Percentiles rank a stretch among this genome's conserved stretches.
Conservation (phyloP, 345 rosid genomes). For the Corchorus olitorius region DNA sequence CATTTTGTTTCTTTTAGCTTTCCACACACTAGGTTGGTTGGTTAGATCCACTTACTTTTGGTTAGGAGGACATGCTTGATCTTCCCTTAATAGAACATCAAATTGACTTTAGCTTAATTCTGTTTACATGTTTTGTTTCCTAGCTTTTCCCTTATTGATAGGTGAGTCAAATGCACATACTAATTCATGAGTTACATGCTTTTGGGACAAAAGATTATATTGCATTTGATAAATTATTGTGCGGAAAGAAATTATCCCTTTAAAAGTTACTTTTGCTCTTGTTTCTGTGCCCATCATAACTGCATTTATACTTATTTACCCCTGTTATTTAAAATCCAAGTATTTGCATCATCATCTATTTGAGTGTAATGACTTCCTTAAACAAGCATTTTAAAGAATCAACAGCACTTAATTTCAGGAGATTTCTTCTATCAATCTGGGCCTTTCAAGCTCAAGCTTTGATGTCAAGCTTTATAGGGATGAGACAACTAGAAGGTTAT, state of each 20-base stretch:
- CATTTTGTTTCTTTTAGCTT: background rate
- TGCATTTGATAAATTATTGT: background rate
- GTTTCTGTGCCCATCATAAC: background rate
- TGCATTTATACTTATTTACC: background rate
- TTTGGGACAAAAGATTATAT: background rate
- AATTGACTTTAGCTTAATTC: background rate
- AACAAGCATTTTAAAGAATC: slow-evolving; percentile 4
- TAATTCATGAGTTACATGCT: background rate
- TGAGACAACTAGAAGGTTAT: slow-evolving; percentile 39
- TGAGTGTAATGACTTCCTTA: background rate
- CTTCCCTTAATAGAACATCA: background rate
- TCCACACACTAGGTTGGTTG: background rate
- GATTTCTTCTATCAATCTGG: slow-evolving; percentile 34
- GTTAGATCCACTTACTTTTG: background rate
- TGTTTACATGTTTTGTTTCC: background rate
- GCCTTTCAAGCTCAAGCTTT: slow-evolving; percentile 22
- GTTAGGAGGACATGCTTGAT: background rate
- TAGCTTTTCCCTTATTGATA: background rate
- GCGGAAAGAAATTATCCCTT: background rate
- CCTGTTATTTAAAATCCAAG: background rate
- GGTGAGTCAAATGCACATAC: background rate
- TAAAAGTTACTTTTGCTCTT: background rate
- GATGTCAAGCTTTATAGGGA: slow-evolving; percentile 32
- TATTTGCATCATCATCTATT: background rate
- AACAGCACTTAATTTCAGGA: slow-evolving; percentile 40